Evolutionary conservation across 306 rosid species (phyloP).

Genomic region (Betula pendula): DNA sequence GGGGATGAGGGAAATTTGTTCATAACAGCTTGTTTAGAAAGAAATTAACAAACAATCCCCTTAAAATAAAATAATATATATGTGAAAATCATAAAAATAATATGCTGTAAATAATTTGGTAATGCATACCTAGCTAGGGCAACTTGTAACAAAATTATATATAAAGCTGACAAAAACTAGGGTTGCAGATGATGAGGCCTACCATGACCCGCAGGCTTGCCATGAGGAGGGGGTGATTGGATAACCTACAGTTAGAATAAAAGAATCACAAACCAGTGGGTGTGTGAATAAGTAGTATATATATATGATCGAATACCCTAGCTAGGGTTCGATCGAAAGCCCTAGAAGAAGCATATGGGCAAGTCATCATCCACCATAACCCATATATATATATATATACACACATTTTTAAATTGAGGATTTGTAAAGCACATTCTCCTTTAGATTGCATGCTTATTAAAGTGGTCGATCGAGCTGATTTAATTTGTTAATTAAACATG

Average conservation of each 20-base stretch:
- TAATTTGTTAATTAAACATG: constrained; percentile 25
- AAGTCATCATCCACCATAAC: constrained; percentile 51
- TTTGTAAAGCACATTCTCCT: constrained; percentile 34
- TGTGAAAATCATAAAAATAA: too few species aligned
- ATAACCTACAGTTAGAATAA: constrained; percentile 5
- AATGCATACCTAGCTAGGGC: neutral
- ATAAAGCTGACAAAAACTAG: neutral
- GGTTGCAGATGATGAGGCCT: constrained; percentile 8
- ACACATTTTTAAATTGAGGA: constrained; percentile 13
- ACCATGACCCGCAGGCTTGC: constrained; percentile 19
- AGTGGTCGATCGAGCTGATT: constrained; percentile 37
- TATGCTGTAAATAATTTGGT: too few species aligned
- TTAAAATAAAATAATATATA: too few species aligned
- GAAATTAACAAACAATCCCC: too few species aligned
- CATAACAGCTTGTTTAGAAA: too few species aligned
- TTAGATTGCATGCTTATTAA: constrained; percentile 37
- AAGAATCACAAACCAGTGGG: constrained; percentile 27
- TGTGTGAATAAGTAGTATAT: constrained; percentile 45
- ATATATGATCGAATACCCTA: constrained; percentile 33
- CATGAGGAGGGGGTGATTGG: constrained; percentile 7
- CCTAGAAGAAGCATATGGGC: constrained; percentile 44
- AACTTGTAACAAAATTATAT: neutral
- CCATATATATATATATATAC: neutral
- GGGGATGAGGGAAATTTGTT: too few species aligned
- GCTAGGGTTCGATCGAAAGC: constrained; percentile 31